Evolutionary conservation across 148 eudicot species (phyloP), one percentile per base, ranked within the genome.

Genomic region (Fagopyrum tataricum): DNA sequence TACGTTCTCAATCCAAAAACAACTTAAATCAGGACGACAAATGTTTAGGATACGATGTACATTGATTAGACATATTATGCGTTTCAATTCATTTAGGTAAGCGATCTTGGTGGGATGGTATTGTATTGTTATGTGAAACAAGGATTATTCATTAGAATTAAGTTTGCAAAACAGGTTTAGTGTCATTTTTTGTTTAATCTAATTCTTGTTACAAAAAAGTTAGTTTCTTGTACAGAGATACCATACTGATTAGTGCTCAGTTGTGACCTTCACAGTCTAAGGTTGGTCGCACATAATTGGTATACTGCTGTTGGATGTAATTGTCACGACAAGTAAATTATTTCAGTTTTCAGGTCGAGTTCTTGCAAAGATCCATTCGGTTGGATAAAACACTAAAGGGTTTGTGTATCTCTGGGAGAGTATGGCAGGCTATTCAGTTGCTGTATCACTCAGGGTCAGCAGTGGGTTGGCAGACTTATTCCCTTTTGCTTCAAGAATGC

Each of bases 401-500:
- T 74, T 86, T 89, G 41, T 89, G 96, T 4, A 58, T 8, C 21
- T 21, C 74, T 86, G 97, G 98, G 79, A 87, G 97, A 73, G 77
- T 94, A 81, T 81, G 68, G 62, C 87, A 94, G 74, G 91, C 97
- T 64, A 72, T 91, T 76, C 71, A 84, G 59, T 64, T 94, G 76
- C 72, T 94, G 79, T 86, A 85, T 78, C 67, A 82, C 75, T 70
- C 86, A 23, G 83, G 77, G 73, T 55, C 78, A 84, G 62, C 81
- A 75, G 44, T 23, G 37, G 64, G 64, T 23, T 58, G 37, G 64
- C 64, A 91, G 68, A 73, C 90, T 31, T 91, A 88, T 84, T 81
- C 91, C 73, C 96, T 94, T 55, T 81, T 93, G 78, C 73, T 94
- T 82, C 98, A 94, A 84, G 98, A 94, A 77, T 88, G 89, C 85